Evolutionary conservation across 2,329 filamentous ascomycete genomes (phyloP).

Genomic region (Fusarium tricinctum): DNA sequence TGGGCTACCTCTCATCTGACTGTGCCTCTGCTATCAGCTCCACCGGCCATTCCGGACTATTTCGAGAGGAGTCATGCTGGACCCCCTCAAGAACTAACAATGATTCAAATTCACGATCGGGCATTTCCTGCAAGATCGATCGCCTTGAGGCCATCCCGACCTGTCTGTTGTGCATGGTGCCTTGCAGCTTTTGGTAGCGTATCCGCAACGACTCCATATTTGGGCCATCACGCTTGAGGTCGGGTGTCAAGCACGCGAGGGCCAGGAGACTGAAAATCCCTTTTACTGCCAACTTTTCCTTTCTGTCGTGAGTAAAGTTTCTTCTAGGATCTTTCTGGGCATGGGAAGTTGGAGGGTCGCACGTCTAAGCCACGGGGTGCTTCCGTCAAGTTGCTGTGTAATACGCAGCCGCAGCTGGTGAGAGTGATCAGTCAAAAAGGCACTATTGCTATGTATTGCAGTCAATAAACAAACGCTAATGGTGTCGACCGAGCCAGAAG

Average conservation of each 20-base stretch:
- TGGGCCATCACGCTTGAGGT: constrained; percentile 39
- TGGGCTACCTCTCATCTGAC: constrained; percentile 48
- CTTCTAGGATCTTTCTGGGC: neutral
- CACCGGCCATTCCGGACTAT: constrained; percentile 35
- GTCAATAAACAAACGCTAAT: neutral
- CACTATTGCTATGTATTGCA: constrained; percentile 29
- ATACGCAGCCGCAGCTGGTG: constrained; percentile 23
- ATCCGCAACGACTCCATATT: constrained; percentile 36
- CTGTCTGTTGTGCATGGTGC: constrained; percentile 46
- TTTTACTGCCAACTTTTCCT: constrained; percentile 26
- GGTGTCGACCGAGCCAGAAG: constrained; percentile 6
- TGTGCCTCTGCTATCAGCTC: constrained; percentile 43
- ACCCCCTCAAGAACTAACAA: constrained; percentile 29
- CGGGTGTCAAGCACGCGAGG: constrained; percentile 39
- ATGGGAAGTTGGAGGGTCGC: constrained; percentile 30
- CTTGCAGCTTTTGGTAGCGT: constrained; percentile 45
- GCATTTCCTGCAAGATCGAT: constrained; percentile 49
- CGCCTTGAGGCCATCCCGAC: constrained; percentile 34
- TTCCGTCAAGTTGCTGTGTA: constrained; percentile 23
- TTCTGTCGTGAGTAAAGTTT: neutral
- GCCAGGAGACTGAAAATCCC: neutral
- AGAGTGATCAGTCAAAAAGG: constrained; percentile 41
- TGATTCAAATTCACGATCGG: constrained; percentile 52
- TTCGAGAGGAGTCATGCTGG: constrained; percentile 47
- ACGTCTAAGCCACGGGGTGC: constrained; percentile 43